Base-by-base conservation (phyloP, 2,329 filamentous ascomycete species). In the Talaromyces marneffei region DNA sequence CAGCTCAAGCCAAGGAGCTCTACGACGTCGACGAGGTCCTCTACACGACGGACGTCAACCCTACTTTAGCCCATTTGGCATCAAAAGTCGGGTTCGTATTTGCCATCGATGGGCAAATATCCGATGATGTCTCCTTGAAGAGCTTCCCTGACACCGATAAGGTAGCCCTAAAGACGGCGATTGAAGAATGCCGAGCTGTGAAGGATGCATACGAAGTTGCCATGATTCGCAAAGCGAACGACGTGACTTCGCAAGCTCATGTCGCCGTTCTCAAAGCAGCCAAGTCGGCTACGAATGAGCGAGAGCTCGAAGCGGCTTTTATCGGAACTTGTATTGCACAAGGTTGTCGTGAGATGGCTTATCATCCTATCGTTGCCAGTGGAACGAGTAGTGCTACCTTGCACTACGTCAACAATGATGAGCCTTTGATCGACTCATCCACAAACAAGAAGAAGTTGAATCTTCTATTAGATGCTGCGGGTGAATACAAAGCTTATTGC, bases 181-280 rank as follows among this genome's bases (percentile, higher is more conserved):
- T 97, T 76, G 88, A 96, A 70, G 82, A 85, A 59, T 87, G 88
- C 23, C 88, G 93, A 33, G 88, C 93, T 1, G 81, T 90, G 74
- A 97, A 97, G 78, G 87, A 90, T 52, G 82, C 84, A n/a, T 91
- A 95, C 71, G 93, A 99, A 72, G 82, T 97, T 57, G 86, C 85
- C 3, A 83, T 94, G 66, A 88, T 97, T 69, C 86, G 88, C 16
- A 86, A 87, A 62, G 93, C 94, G 35, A 94, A 92, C 71, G 83
- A 82, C 44, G 86, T 97, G 65, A 92, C 91, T 2, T 87, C 89
- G 1, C 80, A 82, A 35, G 94, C 89, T 0, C 94, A 97, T 74
- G 82, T 84, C 48, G 83, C 83, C 29, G 88, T 95, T 10, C 85
- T 93, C 61, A 79, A 82, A 65, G 80, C 81, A 2, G 80, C 94